Percentiles rank a stretch among this genome's conserved stretches.
These are phyloP conservation scores for Globisporangium camurandrum DNA, from an alignment of 352 stramenopile genomes.

Conservation along the genomic window DNA sequence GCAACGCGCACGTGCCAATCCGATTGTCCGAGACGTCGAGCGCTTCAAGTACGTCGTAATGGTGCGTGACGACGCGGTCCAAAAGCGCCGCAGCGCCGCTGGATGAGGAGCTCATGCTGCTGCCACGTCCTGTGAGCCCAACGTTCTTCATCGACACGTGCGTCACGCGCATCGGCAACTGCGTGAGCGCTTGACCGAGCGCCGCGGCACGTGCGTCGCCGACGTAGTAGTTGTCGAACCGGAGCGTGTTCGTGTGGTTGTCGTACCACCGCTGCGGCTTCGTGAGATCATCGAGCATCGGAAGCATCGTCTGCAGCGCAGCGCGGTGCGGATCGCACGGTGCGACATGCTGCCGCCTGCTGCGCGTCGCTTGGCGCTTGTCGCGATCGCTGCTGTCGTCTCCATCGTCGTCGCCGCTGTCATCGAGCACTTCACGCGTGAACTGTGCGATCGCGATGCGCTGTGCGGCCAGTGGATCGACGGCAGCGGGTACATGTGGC, in stretches of 20 bases:
- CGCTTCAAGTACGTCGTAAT: too few species aligned
- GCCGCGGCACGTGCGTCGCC: conserved; percentile 57
- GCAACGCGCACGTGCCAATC: conserved; percentile 41
- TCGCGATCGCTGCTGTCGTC: background rate
- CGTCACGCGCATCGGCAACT: conserved; percentile 47
- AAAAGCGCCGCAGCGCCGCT: conserved; percentile 62
- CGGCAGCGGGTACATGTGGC: background rate
- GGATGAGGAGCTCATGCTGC: too few species aligned
- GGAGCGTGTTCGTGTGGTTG: conserved; percentile 23
- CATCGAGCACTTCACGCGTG: conserved; percentile 37
- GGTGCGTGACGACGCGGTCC: conserved; percentile 25
- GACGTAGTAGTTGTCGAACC: conserved; percentile 75
- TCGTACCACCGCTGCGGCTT: too few species aligned
- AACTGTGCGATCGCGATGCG: conserved; percentile 21
- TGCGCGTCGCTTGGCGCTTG: too few species aligned
- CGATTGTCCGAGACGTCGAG: conserved; percentile 62
- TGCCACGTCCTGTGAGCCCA: conserved; percentile 44
- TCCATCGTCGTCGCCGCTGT: conserved; percentile 22
- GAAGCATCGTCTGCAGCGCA: too few species aligned
- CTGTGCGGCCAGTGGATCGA: background rate
- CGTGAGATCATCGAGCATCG: conserved; percentile 62
- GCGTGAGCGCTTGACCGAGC: conserved; percentile 44
- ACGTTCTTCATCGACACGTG: conserved; percentile 69
- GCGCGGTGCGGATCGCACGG: too few species aligned
- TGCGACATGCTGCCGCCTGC: too few species aligned